phyloP scores from a whole-genome alignment of 2,329 filamentous ascomycete species.

The Fusarium domesticum region DNA sequence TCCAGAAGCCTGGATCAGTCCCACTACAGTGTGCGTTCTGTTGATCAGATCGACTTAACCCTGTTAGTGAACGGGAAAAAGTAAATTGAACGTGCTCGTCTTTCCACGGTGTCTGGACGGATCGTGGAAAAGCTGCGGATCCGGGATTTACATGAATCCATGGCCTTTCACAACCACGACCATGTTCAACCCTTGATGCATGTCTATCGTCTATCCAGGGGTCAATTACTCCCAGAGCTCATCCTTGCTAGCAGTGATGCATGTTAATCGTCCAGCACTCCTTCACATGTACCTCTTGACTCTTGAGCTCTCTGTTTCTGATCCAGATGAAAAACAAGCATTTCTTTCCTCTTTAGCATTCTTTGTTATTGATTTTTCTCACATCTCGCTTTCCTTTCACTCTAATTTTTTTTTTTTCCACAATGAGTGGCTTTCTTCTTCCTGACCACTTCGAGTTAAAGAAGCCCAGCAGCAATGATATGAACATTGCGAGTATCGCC shows the following conservation, averaged over 20 bases:
- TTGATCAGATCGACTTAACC: no score
- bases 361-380: no score
- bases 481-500: constrained; percentile 29
- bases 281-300: not conserved
- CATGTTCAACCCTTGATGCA: no score
- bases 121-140: not conserved
- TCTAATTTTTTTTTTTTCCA: not conserved
- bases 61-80: no score
- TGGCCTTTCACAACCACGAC: not conserved
- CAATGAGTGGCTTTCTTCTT: constrained; percentile 25
- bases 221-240: not conserved
- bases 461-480: constrained; percentile 20
- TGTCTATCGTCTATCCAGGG: not conserved
- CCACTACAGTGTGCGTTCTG: no score
- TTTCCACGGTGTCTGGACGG: not conserved
- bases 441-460: constrained; percentile 20
- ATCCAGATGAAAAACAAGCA: not conserved
- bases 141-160: not conserved
- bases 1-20: no score
- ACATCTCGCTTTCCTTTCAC: not conserved
- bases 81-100: no score
- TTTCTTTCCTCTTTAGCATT: not conserved
- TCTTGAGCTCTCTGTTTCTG: not conserved
- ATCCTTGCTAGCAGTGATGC: not conserved
- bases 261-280: not conserved